Percentiles rank a stretch among this genome's conserved stretches.
Evolutionary conservation across 495 filamentous ascomycete genomes (phyloP).

Genomic region (Tricharina praecox): DNA sequence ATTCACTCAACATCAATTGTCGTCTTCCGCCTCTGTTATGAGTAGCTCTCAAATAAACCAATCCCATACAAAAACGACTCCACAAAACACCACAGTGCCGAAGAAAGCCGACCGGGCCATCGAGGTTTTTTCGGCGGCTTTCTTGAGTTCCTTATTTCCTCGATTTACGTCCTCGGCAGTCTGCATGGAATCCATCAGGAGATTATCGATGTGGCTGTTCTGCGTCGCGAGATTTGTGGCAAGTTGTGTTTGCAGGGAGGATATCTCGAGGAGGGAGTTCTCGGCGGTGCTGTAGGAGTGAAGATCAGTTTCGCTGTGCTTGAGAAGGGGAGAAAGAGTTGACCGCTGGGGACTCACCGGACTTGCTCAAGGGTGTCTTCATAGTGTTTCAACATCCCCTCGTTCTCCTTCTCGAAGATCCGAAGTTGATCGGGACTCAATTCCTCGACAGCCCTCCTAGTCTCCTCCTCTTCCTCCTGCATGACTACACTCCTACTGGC

Average conservation of each 20-base stretch:
- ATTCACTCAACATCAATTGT: too few relatives aligned
- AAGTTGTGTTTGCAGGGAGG: constrained; percentile 75
- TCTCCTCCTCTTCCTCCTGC: constrained; percentile 23
- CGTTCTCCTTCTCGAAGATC: constrained; percentile 85
- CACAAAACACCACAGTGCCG: constrained; percentile 63
- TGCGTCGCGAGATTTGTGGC: constrained; percentile 71
- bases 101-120: constrained; percentile 81
- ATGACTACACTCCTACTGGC: constrained; percentile 13
- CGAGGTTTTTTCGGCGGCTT: constrained; percentile 61
- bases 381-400: constrained; percentile 78
- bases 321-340: too few relatives aligned
- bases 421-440: constrained; percentile 72
- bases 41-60: constrained; percentile 63
- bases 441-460: constrained; percentile 37
- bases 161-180: constrained; percentile 73
- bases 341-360: constrained; percentile 61
- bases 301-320: too few relatives aligned
- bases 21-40: too few relatives aligned
- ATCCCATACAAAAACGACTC: constrained; percentile 82
- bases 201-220: constrained; percentile 66
- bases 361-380: constrained; percentile 85
- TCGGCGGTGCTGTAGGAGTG: constrained; percentile 53
- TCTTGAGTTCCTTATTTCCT: constrained; percentile 82
- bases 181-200: constrained; percentile 66
- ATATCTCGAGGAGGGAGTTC: constrained; percentile 79